Evolutionary conservation across 257 asterid species (phyloP), one percentile per base, ranked within the genome.

Genomic region (Ajuga chamaepitys): DNA sequence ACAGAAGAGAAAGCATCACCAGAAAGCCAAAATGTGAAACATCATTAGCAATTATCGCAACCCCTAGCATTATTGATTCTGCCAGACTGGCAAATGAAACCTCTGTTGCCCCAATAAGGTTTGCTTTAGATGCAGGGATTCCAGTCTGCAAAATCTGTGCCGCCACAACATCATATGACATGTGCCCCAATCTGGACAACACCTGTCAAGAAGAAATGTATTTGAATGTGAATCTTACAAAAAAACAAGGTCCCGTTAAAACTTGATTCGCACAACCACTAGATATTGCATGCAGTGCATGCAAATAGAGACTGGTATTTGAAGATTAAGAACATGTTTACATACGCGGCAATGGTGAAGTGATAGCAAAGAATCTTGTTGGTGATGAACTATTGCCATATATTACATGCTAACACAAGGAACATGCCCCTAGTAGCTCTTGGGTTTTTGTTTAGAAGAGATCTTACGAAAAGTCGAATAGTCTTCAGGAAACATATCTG

Each of bases 141-240:
- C 95, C 97, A 10, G 97, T 93, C 78, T 93, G 99, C 75, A 93
- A 69, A 53, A 93, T 89, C 73, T 93, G 99, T 58, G 91, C 85
- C 73, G 96, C 97, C 9, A 89, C 81, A 67, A 87, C 83, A 75
- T 89, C 88, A 82, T 93, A 93, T 9, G 96, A 89, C 95, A 89
- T 89, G 67, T 86, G 88, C 28, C 99, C 99, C 91, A 93, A 76
- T 76, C 99, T 85, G 35, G 99, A 93, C 58, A 89, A 63, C 35
- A 87, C 85, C 99, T 93, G 93, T 48, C n/a, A 34, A 60, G 50
- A 30, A 44, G 35, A 73, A 73, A 66, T 44, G 50, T 38, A 51
- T 17, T 32, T 54, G 69, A 35, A 12, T 48, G 51, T 64, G 56
- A 64, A 42, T 48, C 52, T 54, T 67, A 30, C 8, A 58, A 44